Evolutionary conservation across 1,284 basidiomycete species (phyloP), one percentile per base, ranked within the genome.

Genomic region (Papiliotrema laurentii): DNA sequence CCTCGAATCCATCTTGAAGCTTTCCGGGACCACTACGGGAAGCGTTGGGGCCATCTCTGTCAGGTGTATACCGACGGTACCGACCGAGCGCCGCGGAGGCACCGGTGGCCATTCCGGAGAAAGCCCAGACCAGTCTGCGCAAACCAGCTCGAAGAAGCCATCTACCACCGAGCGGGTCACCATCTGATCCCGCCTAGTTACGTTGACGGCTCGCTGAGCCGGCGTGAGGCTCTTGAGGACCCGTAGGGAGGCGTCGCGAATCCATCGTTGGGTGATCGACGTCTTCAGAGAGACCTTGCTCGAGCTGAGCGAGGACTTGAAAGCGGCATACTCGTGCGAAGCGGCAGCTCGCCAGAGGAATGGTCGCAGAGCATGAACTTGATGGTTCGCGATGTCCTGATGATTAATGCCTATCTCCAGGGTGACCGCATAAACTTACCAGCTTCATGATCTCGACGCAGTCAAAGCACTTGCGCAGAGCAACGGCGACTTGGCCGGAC

Each of bases 391-490:
- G 59, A 94, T 90, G 71, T 96, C 91, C 89, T 91, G 65, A 6
- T 19, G 30, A 19, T n/a, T 50, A 13, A 35, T n/a, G 49, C 35
- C 49, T 41, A 35, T 26, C 3, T 30, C 2, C 31, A 11, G 18
- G 16, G 1, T 14, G 4, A 27, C 5, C 10, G 13, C 5, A 21
- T 5, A 31, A 27, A 80, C 86, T 70, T 64, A 87, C 89, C 61
- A 96, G 79, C 78, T 93, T 93, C 91, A 96, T 94, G 58, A 92
- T 79, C 76, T 96, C 91, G 46, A 93, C 78, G 53, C 94, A 85
- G 71, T 93, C 90, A 69, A 96, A 84, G 75, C 88, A 91, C 78
- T 85, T 80, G 51, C 86, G 80, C 52, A 94, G 79, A 11, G 87
- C 88, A 50, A 77, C 78, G 47, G 89, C 83, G 24, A 89, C 83